Conservation (phyloP, 257 asterid species). For the Cordia subcordata region DNA sequence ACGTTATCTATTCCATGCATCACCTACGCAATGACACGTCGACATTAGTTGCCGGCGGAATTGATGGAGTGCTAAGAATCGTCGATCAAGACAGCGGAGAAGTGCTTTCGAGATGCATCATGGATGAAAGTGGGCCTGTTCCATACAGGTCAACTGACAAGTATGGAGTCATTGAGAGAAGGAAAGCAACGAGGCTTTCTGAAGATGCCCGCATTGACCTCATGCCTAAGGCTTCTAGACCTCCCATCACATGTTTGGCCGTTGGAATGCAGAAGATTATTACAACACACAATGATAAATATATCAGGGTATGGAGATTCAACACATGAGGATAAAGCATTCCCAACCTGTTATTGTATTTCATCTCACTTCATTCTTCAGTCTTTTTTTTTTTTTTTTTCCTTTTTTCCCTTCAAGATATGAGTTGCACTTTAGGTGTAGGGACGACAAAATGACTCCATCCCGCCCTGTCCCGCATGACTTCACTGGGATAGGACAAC, state of each 20-base stretch:
- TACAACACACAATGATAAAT: conserved; percentile 51
- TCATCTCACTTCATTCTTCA: neutral
- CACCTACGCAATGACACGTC: conserved; percentile 61
- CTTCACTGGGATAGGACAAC: too few species aligned
- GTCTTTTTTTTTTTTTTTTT: too few species aligned
- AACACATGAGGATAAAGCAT: neutral
- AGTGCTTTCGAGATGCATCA: conserved; percentile 54
- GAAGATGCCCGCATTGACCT: conserved; percentile 61
- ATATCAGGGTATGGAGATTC: conserved; percentile 67
- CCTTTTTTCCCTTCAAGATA: too few species aligned
- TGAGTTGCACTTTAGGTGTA: too few species aligned
- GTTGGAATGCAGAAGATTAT: conserved; percentile 95
- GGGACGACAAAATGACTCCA: too few species aligned
- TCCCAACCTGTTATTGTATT: neutral
- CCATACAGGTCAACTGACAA: conserved; percentile 24
- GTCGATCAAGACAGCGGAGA: conserved; percentile 74
- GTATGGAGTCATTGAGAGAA: conserved; percentile 30
- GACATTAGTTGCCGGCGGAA: conserved; percentile 78
- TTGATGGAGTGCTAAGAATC: conserved; percentile 77
- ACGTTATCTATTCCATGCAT: conserved; percentile 65
- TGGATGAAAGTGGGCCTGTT: conserved; percentile 34
- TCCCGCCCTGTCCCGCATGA: too few species aligned
- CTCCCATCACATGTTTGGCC: conserved; percentile 70
- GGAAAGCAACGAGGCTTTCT: conserved; percentile 41
- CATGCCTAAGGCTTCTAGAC: conserved; percentile 47